Base-by-base conservation (phyloP, 768 basidiomycete genomes). In the Collybia mongolica region DNA sequence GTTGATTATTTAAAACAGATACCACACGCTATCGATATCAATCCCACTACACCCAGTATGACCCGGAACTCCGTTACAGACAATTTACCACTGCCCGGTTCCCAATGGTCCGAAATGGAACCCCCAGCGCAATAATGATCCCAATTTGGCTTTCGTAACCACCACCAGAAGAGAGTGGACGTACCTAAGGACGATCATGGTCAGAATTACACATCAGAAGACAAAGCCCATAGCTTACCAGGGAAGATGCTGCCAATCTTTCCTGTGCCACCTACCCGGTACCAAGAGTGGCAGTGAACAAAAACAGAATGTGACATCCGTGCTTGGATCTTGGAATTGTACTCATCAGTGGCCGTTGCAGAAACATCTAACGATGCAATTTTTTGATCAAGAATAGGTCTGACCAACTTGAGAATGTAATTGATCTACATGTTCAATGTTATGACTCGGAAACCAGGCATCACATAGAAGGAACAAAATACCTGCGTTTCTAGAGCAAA, bases 401-500 rank as follows among this genome's bases (percentile, higher is more conserved):
- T 56, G 11, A 65, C 59, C 28, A 64, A 40, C 39, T 62, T 41
- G 14, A 64, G 36, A 22, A 70, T 69, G 51, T 81, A 76, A n/a
- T 70, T 56, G 24, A 74, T 62, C 77, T 78, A 44, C 3, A 48
- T n/a, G 5, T 5, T 35, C 28, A 39, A 18, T 20, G 41, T 26
- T 43, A 7, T 29, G 39, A 12, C 19, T 15, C 44, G 22, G 39
- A 28, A n/a, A 4, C n/a, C n/a, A 12, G 11, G 22, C 3, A 19
- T 42, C 5, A 41, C 44, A 26, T 26, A 8, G 22, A 42, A 20
- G 15, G 18, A 28, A 18, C 14, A 4, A 36, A 56, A 14, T 14
- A 73, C 75, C 64, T 77, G 75, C n/a, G 64, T 54, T 54, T 79
- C 77, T 24, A 71, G 66, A 20, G 65, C 66, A 56, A 70, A 74